A percentile compares a stretch with the other conserved stretches of the same genome.
Evolutionary conservation across 1,139 yeast genomes (phyloP).

Genomic region (Debaryomycetaceae sp.): DNA sequence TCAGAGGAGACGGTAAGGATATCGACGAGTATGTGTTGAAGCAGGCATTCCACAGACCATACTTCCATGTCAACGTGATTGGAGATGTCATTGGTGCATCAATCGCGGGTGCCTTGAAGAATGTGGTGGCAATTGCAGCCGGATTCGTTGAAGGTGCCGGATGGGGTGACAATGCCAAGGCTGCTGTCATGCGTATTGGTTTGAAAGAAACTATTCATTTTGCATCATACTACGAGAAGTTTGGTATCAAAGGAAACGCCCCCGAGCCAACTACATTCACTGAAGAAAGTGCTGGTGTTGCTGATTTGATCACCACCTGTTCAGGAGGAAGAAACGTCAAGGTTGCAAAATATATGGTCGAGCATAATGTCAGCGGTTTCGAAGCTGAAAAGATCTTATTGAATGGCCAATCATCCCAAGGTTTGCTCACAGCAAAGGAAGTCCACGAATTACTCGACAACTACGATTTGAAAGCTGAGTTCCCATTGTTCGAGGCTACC

Average conservation of each 20-base stretch:
- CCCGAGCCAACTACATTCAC: conserved; percentile 40
- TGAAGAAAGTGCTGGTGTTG: conserved; percentile 49
- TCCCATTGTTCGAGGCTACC: conserved; percentile 86
- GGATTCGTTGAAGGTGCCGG: conserved; percentile 49
- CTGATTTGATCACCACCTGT: conserved; percentile 49
- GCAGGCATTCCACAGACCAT: conserved; percentile 45
- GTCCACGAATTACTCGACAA: conserved; percentile 77
- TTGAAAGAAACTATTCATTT: conserved; percentile 43
- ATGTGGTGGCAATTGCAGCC: conserved; percentile 46
- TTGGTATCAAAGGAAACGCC: conserved; percentile 39
- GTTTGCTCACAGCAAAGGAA: conserved; percentile 83
- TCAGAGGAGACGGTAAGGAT: conserved; percentile 39
- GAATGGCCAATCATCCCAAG: conserved; percentile 95
- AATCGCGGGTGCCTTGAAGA: conserved; percentile 50
- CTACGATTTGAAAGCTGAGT: conserved; percentile 60
- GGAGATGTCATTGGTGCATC: conserved; percentile 49
- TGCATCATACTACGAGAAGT: conserved; percentile 38
- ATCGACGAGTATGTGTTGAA: conserved; percentile 40
- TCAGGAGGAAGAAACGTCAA: conserved; percentile 50
- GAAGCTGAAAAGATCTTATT: conserved; percentile 79
- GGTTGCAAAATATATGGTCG: conserved; percentile 62
- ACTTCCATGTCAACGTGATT: conserved; percentile 47
- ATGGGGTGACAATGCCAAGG: conserved; percentile 52
- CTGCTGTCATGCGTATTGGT: conserved; percentile 49
- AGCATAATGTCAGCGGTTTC: conserved; percentile 64